Evolutionary conservation across 2,329 filamentous ascomycete species (phyloP), one percentile per base, ranked within the genome.

Genomic region (Emergomyces africanus): DNA sequence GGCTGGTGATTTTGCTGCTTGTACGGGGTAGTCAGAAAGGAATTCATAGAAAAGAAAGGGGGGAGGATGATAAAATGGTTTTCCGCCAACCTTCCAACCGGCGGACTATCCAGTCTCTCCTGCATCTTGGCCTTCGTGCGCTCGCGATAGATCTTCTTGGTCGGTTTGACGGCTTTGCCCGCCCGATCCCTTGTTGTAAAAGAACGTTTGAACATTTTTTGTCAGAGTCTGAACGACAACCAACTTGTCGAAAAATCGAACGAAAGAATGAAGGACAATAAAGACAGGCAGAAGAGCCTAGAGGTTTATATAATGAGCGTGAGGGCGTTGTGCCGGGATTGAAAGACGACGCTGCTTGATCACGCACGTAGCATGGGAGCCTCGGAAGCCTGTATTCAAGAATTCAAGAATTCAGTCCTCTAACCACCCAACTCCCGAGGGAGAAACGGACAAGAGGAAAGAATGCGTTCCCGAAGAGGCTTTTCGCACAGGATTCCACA

Each of bases 151-250:
- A 80, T 82, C 81, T 87, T 94, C 80, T 86, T 89, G 69, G 75
- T 71, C 74, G 87, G 81, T 81, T 89, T 91, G 74, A 84, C 81
- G 76, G 87, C 81, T 84, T 96, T 96, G 79, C 89, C 88, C 75
- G 91, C 88, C 71, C 90, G 88, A 75, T 92, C 87, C 75, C 86
- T 87, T 67, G 87, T 86, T 74, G 85, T 81, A 78, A 94, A 91
- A 71, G 90, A 91, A 74, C 89, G 89, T 79, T 90, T 95, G 81
- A 96, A 95, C 89, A 96, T 96, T 30, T 75, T 72, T 28, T 79
- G 78, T 71, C 69, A 66, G 67, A 67, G 66, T 65, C 68, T 70
- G 74, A 60, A 62, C 59, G 64, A 63, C 61, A 61, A 30, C 30
- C 6, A n/a, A 63, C 61, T 68, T 66, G 58, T 63, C 63, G 18